Evolutionary conservation across 2,329 filamentous ascomycete species (phyloP), one percentile per base, ranked within the genome.

Genomic region (Rhynchosporium agropyri): DNA sequence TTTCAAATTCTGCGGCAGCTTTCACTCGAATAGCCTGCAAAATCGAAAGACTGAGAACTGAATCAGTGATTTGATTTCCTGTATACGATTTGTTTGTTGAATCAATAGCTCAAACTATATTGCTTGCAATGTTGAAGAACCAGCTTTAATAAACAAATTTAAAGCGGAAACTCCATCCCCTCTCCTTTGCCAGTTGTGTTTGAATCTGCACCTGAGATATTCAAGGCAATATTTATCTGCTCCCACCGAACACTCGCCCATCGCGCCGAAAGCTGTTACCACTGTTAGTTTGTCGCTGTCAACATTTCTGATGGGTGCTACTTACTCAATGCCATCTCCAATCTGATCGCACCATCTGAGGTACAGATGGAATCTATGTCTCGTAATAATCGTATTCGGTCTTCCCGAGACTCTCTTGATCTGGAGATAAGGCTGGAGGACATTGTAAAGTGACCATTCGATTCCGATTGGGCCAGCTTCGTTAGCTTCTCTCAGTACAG

Each of bases 321-420:
- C 46, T 49, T 29, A 51, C 48, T 29, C 15, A 3, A 51, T n/a
- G 29, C 48, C 48, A 51, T 51, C 12, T 33, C 48, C 48, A 20
- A 15, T 51, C 33, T 51, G 48, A 33, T 51, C 28, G 12, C 29
- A 8, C 48, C 29, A 51, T 29, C 29, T 51, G 29, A 51, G 48
- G 6, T 33, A 36, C 28, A 51, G 13, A 51, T 51, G 48, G 15
- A 51, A 51, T n/a, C 48, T 36, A n/a, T 51, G 31, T 29, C 48
- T 51, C 7, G 29, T 36, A 4, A 33, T 51, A 33, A 33, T 51
- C 2, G 12, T 36, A 4, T 36, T 36, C 15, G 28, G 28, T 13
- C 33, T 31, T 51, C 29, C 48, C 29, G 48, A 31, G 28, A 51
- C 28, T 13, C 48, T 33, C 48, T 36, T 51, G 28, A 51, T 10